These are phyloP conservation scores for Colletotrichum somersetense DNA, from an alignment of 2,329 filamentous ascomycete genomes.

Conservation along the genomic window DNA sequence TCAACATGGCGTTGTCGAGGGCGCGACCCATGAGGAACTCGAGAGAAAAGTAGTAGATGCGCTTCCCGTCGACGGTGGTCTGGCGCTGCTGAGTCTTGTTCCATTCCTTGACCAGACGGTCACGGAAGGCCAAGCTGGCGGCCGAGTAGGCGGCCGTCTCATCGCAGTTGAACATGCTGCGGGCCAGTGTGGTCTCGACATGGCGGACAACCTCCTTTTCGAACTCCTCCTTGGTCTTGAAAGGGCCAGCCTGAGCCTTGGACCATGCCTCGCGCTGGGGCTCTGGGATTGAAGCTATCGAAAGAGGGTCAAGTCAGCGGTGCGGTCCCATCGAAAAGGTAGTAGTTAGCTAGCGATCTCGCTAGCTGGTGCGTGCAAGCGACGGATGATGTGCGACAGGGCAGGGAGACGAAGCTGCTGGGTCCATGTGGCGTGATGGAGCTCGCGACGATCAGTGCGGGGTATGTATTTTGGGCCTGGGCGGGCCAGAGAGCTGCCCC, in stretches of 20 bases:
- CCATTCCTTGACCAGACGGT: slow-evolving; percentile 94
- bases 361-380: slow-evolving; percentile 20
- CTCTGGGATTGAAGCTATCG: slow-evolving; percentile 82
- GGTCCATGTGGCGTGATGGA: slow-evolving; percentile 43
- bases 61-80: slow-evolving; percentile 90
- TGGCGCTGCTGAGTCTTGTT: slow-evolving; percentile 98
- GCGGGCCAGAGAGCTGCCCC: slow-evolving; percentile 42
- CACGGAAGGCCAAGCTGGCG: slow-evolving; percentile 90
- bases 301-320: slow-evolving; percentile 31
- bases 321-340: slow-evolving; percentile 5
- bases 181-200: slow-evolving; percentile 95
- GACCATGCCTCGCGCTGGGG: slow-evolving; percentile 86
- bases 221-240: slow-evolving; percentile 85
- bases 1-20: slow-evolving; percentile 98
- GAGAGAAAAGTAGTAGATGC: slow-evolving; percentile 96
- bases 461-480: slow-evolving; percentile 41
- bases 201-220: slow-evolving; percentile 90
- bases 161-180: slow-evolving; percentile 98
- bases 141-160: slow-evolving; percentile 93
- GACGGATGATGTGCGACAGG: slow-evolving; percentile 5
- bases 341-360: too few species aligned
- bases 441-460: slow-evolving; percentile 44
- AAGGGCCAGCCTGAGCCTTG: slow-evolving; percentile 73
- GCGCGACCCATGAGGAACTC: slow-evolving; percentile 98
- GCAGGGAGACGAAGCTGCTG: slow-evolving; percentile 24